These are phyloP conservation scores for Hansfordia pulvinata DNA, from an alignment of 2,329 filamentous ascomycete genomes.

Conservation along the genomic window DNA sequence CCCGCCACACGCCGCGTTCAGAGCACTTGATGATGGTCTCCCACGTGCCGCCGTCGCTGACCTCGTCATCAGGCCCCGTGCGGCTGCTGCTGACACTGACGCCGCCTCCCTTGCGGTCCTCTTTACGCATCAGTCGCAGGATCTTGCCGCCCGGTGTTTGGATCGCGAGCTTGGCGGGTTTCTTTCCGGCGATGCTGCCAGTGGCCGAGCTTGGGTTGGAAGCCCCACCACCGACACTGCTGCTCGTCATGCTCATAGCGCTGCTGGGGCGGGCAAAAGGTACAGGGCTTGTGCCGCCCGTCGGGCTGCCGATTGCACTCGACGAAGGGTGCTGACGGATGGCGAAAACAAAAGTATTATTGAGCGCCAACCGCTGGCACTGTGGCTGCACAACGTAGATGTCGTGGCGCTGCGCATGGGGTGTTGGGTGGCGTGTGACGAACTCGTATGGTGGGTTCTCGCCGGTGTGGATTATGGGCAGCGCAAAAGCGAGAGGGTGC, in stretches of 20 bases:
- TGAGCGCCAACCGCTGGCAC: conserved; percentile 73
- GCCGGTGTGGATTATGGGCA: conserved; percentile 84
- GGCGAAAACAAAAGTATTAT: conserved; percentile 96
- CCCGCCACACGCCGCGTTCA: conserved; percentile 69
- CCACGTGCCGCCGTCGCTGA: conserved; percentile 63
- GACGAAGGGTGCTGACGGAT: conserved; percentile 79
- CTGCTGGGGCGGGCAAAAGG: conserved; percentile 49
- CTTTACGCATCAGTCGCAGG: conserved; percentile 71
- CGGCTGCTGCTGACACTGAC: conserved; percentile 25
- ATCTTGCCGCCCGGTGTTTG: conserved; percentile 94
- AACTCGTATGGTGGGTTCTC: conserved; percentile 94
- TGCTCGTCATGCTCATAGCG: conserved; percentile 50
- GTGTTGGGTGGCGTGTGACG: conserved; percentile 82
- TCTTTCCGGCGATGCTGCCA: conserved; percentile 44
- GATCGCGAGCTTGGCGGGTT: conserved; percentile 90
- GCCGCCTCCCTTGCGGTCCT: conserved; percentile 45
- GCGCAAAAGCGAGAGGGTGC: conserved; percentile 73
- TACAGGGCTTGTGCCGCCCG: conserved; percentile 38
- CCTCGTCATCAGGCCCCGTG: conserved; percentile 34
- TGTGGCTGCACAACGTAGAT: conserved; percentile 95
- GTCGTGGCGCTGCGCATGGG: conserved; percentile 93
- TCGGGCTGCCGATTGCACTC: conserved; percentile 22
- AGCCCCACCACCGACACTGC: conserved; percentile 37
- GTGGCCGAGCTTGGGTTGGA: conserved; percentile 42
- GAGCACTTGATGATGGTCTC: conserved; percentile 87